Percentiles rank a stretch among this genome's conserved stretches.
These are phyloP conservation scores for Fusarium illudens DNA, from an alignment of 2,329 filamentous ascomycete species.

Conservation along the genomic window DNA sequence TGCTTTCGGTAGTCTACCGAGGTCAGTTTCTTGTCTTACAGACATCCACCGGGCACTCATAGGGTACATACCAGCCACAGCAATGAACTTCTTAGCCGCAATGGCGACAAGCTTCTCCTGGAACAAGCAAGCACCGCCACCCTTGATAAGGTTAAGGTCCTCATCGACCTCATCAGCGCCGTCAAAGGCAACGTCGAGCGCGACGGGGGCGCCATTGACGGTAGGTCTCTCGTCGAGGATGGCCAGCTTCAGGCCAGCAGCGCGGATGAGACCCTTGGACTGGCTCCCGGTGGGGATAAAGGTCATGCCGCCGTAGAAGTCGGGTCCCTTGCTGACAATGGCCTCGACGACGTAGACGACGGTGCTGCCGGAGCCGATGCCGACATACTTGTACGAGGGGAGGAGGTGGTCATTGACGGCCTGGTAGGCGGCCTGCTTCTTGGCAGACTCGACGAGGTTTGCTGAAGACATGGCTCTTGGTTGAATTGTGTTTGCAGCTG, in stretches of 20 bases:
- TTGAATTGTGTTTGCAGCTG: constrained; percentile 11
- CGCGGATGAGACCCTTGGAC: constrained; percentile 84
- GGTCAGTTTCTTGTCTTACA: constrained; percentile 9
- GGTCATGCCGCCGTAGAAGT: constrained; percentile 70
- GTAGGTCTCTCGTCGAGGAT: constrained; percentile 78
- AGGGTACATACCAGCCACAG: constrained; percentile 73
- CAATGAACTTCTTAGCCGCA: constrained; percentile 84
- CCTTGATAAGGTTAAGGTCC: constrained; percentile 96
- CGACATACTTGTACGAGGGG: constrained; percentile 69
- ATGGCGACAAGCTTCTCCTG: constrained; percentile 97
- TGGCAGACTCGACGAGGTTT: constrained; percentile 72
- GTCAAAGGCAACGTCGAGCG: constrained; percentile 91
- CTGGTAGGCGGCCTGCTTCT: constrained; percentile 76
- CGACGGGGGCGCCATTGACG: constrained; percentile 50
- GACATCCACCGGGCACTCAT: not conserved
- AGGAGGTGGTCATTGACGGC: constrained; percentile 79
- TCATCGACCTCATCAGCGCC: constrained; percentile 97
- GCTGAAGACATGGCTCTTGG: constrained; percentile 48
- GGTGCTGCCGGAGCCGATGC: constrained; percentile 83
- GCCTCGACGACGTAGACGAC: constrained; percentile 88
- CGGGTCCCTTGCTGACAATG: constrained; percentile 68
- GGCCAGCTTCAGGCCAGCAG: constrained; percentile 78
- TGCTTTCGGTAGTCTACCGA: constrained; percentile 85
- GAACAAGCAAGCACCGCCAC: constrained; percentile 95
- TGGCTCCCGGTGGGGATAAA: constrained; percentile 95